A percentile compares a stretch with the other conserved stretches of the same genome.
phyloP scores from a whole-genome alignment of 176 grass and related monocot species.

The Elaeis guineensis region DNA sequence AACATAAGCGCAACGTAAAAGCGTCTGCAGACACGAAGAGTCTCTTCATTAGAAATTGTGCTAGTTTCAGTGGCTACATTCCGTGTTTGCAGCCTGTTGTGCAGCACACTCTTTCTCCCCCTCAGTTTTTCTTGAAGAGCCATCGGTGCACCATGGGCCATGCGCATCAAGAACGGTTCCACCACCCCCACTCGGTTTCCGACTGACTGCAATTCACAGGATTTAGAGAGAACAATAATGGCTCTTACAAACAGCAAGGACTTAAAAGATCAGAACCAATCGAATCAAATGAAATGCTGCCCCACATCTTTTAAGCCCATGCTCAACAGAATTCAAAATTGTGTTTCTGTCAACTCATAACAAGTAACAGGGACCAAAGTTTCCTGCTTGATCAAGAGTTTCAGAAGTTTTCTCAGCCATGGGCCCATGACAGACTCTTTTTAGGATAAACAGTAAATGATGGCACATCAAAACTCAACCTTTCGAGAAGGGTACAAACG shows the following conservation, averaged over 20 bases:
- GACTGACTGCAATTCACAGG: constrained; percentile 49
- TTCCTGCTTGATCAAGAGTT: not conserved
- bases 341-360: not conserved
- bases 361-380: not conserved
- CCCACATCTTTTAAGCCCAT: not conserved
- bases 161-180: constrained; percentile 90
- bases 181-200: constrained; percentile 78
- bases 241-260: not conserved
- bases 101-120: constrained; percentile 24
- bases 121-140: constrained; percentile 42
- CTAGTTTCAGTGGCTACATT: constrained; percentile 20
- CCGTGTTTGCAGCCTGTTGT: constrained; percentile 16
- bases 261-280: not conserved
- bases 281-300: not conserved
- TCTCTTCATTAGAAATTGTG: constrained; percentile 44
- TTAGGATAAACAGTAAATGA: not conserved
- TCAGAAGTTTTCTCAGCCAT: too few relatives aligned
- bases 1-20: constrained; percentile 96
- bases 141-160: constrained; percentile 74
- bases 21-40: constrained; percentile 75
- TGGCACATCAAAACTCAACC: not conserved
- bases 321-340: not conserved
- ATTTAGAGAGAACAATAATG: not conserved
- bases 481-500: not conserved
- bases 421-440: not conserved